A percentile compares a stretch with the other conserved stretches of the same genome.
Evolutionary conservation across 2,329 filamentous ascomycete genomes (phyloP).

Genomic region (Calonectria leucothoes): DNA sequence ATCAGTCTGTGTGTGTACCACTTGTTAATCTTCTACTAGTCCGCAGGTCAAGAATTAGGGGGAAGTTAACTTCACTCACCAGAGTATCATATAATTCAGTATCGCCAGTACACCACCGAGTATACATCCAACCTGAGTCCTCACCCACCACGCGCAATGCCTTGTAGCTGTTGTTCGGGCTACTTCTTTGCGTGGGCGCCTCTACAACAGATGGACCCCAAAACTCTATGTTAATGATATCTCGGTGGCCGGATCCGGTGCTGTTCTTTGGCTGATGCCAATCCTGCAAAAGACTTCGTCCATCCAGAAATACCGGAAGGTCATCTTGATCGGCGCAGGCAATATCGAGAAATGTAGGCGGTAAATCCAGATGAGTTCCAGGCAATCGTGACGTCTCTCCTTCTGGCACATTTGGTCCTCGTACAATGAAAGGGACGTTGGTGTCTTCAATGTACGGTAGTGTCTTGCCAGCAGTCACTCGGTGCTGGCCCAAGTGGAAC

Average conservation of each 20-base stretch:
- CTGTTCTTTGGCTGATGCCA: conserved; percentile 32
- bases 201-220: conserved; percentile 55
- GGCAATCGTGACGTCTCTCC: conserved; percentile 51
- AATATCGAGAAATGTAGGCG: conserved; percentile 63
- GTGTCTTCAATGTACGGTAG: conserved; percentile 64
- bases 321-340: conserved; percentile 39
- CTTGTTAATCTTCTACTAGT: not conserved
- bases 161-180: conserved; percentile 64
- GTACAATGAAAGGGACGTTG: conserved; percentile 62
- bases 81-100: conserved; percentile 63
- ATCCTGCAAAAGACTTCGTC: conserved; percentile 17
- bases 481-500: conserved; percentile 64
- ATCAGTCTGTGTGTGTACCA: not conserved
- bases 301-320: conserved; percentile 44
- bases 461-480: conserved; percentile 62
- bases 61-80: conserved; percentile 44
- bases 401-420: conserved; percentile 58
- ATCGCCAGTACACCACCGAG: conserved; percentile 63
- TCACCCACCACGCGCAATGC: conserved; percentile 57
- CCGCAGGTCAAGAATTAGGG: too few species aligned
- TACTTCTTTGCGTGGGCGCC: conserved; percentile 26
- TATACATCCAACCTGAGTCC: conserved; percentile 64
- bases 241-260: conserved; percentile 13
- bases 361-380: conserved; percentile 65
- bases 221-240: conserved; percentile 59